These are phyloP conservation scores for Coleophoma crateriformis DNA, from an alignment of 2,329 filamentous ascomycete genomes.

Conservation along the genomic window DNA sequence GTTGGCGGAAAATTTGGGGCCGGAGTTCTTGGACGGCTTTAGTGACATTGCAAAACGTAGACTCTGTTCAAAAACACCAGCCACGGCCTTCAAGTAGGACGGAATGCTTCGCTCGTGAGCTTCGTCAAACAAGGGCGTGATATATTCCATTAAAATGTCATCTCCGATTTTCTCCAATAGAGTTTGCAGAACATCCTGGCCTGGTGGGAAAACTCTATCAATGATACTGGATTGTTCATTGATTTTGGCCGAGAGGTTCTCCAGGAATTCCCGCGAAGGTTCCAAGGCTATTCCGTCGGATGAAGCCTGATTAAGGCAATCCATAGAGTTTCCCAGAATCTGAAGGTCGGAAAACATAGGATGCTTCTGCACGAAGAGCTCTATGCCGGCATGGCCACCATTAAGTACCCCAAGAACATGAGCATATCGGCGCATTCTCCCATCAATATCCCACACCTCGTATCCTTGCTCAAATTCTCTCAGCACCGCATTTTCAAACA, in stretches of 20 bases:
- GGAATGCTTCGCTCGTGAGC: constrained; percentile 70
- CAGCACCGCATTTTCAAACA: constrained; percentile 87
- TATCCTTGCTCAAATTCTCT: constrained; percentile 92
- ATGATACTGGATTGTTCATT: constrained; percentile 81
- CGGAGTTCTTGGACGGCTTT: constrained; percentile 57
- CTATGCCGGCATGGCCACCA: constrained; percentile 70
- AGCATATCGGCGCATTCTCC: constrained; percentile 83
- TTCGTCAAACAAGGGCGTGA: constrained; percentile 82
- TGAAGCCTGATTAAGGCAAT: constrained; percentile 69
- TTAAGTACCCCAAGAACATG: constrained; percentile 79
- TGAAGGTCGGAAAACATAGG: constrained; percentile 73
- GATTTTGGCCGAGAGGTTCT: constrained; percentile 64
- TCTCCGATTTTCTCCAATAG: constrained; percentile 80
- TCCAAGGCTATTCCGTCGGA: constrained; percentile 69
- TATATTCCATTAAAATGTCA: constrained; percentile 78
- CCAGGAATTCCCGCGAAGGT: constrained; percentile 78
- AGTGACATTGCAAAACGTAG: constrained; percentile 71
- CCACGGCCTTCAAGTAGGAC: constrained; percentile 79
- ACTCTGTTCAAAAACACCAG: constrained; percentile 82
- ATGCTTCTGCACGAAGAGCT: constrained; percentile 86
- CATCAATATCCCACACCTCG: constrained; percentile 81
- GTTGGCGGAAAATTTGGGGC: constrained; percentile 55
- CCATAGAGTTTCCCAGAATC: constrained; percentile 66
- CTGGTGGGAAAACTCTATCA: constrained; percentile 71
- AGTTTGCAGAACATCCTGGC: constrained; percentile 65